Evolutionary conservation across 2,329 filamentous ascomycete genomes (phyloP).

Genomic region (Polychaeton citri): DNA sequence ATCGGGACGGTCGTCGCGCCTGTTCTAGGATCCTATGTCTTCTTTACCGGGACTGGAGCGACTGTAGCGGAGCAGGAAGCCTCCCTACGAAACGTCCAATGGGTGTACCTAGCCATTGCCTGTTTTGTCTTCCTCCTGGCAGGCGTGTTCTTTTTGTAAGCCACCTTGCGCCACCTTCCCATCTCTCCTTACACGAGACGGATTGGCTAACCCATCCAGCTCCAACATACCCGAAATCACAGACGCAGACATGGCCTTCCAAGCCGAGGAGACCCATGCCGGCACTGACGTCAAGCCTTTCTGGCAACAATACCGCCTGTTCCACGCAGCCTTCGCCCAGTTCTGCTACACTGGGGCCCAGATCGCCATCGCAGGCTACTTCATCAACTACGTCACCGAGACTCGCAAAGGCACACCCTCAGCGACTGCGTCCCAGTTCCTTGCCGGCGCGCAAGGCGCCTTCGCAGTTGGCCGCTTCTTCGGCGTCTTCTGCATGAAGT

Average conservation of each 20-base stretch:
- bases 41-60: conserved; percentile 43
- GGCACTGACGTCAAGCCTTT: conserved; percentile 35
- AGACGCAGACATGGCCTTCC: conserved; percentile 47
- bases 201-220: conserved; percentile 2
- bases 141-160: conserved; percentile 42
- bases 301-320: conserved; percentile 53
- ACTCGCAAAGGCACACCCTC: conserved; percentile 42
- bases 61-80: conserved; percentile 25
- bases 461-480: conserved; percentile 62
- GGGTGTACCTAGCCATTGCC: conserved; percentile 51
- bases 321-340: conserved; percentile 62
- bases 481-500: conserved; percentile 54
- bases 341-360: conserved; percentile 75
- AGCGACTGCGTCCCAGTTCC: conserved; percentile 49
- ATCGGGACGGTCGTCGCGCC: conserved; percentile 46
- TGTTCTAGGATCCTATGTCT: conserved; percentile 46
- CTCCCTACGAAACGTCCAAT: conserved; percentile 45
- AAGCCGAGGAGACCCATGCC: conserved; percentile 24
- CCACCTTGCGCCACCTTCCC: background rate
- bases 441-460: conserved; percentile 59
- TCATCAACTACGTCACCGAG: conserved; percentile 45
- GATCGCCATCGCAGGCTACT: conserved; percentile 32
- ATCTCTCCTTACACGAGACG: background rate
- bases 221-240: conserved; percentile 43
- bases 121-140: conserved; percentile 45